These are phyloP conservation scores for Amphicarpaea edgeworthii DNA, from an alignment of 306 rosid genomes.

Conservation along the genomic window DNA sequence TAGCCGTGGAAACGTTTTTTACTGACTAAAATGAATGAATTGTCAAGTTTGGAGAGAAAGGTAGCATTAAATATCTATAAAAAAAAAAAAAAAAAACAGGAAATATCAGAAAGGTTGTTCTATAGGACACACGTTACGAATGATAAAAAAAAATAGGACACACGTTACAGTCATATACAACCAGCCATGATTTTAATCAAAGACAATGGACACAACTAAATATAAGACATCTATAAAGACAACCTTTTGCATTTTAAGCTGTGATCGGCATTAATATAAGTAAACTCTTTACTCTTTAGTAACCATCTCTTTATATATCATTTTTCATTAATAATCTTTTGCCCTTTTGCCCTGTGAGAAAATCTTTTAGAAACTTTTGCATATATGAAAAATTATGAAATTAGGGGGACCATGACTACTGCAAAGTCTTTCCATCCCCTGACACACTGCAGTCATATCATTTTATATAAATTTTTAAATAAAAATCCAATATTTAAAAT, in stretches of 20 bases:
- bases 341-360: neutral
- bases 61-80: neutral
- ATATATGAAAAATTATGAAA: neutral
- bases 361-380: neutral
- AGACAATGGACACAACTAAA: neutral
- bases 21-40: neutral
- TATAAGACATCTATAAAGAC: neutral
- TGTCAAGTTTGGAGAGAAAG: neutral
- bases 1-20: neutral
- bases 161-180: neutral
- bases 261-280: neutral
- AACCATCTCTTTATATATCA: neutral
- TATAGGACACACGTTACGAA: neutral
- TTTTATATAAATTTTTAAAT: neutral
- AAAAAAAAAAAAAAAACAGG: too few species aligned
- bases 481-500: neutral
- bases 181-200: neutral
- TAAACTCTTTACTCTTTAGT: neutral
- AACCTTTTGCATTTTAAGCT: too few species aligned
- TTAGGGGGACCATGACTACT: neutral
- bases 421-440: neutral
- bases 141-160: too few species aligned
- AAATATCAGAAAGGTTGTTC: neutral
- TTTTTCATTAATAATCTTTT: neutral
- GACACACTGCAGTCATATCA: neutral